Evolutionary conservation across 1,284 basidiomycete genomes (phyloP), one percentile per base, ranked within the genome.

Genomic region (Pseudomicrostroma phylloplanum): DNA sequence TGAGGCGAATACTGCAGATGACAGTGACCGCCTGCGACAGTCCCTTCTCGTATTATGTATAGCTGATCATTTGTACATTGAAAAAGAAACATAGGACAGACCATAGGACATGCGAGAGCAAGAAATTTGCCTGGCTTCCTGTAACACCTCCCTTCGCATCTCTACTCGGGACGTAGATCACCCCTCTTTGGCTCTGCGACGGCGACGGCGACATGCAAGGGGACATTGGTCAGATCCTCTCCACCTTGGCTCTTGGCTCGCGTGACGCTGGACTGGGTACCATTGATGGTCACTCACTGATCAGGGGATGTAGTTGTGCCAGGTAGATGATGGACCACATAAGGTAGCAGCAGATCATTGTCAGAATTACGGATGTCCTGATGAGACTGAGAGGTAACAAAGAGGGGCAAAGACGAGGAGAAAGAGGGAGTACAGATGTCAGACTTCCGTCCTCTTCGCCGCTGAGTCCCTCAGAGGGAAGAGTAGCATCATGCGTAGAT

Each of bases 311-410:
- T 8, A 77, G 63, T 54, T 79, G 77, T 6, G 77, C 76, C 66
- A 79, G 66, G 68, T 78, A 79, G 55, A 78, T 71, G 67, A 77
- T 75, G 66, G 68, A 67, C 77, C 77, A 79, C 77, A 79, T 79
- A 30, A 76, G 66, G 60, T 75, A 77, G 71, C 75, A 77, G 71
- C 77, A 79, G 8, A 73, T 67, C 48, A 79, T 57, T 1, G 74
- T 71, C 21, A 78, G 63, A 15, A 66, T 19, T 3, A 70, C 70
- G n/a, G 71, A 69, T 39, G 71, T 67, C n/a, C 77, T 71, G 55
- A 78, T 71, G 13, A 79, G 63, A 8, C 76, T 79, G 68, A 9
- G 12, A 42, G 21, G 48, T 11, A 39, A 42, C 21, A 40, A 39
- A 26, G 43, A 36, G 19, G 41, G n/a, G 9, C 12, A 15, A 15